These are phyloP conservation scores for Spinellus fusiger DNA, from an alignment of 192 early-diverging fungal genomes.

Conservation along the genomic window DNA sequence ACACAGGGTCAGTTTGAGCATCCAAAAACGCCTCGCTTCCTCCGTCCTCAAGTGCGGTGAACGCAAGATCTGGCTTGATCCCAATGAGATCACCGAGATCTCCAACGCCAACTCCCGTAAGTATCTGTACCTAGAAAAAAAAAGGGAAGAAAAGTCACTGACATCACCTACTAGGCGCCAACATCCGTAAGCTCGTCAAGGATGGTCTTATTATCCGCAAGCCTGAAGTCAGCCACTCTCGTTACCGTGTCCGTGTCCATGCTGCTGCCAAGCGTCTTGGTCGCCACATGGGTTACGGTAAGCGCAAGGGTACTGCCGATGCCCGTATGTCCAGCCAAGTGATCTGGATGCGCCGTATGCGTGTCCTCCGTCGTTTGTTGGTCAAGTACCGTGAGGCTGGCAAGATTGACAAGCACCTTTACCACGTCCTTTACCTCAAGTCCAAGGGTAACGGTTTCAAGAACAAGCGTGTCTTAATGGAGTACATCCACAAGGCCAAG, in stretches of 20 bases:
- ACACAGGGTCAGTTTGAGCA: slow-evolving; percentile 65
- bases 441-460: slow-evolving; percentile 99
- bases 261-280: slow-evolving; percentile 93
- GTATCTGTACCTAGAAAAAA: slow-evolving; percentile 23
- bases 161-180: slow-evolving; percentile 57
- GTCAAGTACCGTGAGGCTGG: slow-evolving; percentile 96
- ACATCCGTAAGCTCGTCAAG: slow-evolving; percentile 96
- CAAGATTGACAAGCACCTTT: slow-evolving; percentile 98
- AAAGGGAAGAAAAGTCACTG: neutral
- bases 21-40: slow-evolving; percentile 95
- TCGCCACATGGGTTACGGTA: slow-evolving; percentile 93
- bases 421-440: slow-evolving; percentile 93
- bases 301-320: slow-evolving; percentile 92
- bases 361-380: slow-evolving; percentile 91
- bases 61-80: slow-evolving; percentile 99
- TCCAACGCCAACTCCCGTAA: slow-evolving; percentile 97
- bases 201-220: slow-evolving; percentile 96
- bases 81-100: slow-evolving; percentile 92
- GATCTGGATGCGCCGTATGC: slow-evolving; percentile 98
- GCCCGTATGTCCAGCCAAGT: slow-evolving; percentile 94
- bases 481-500: slow-evolving; percentile 99
- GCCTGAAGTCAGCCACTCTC: slow-evolving; percentile 81
- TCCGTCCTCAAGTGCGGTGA: slow-evolving; percentile 96
- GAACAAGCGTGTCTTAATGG: slow-evolving; percentile 99
- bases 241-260: slow-evolving; percentile 89